These are phyloP conservation scores for Alternaria angustiovoidea DNA, from an alignment of 2,329 filamentous ascomycete genomes.

Conservation along the genomic window DNA sequence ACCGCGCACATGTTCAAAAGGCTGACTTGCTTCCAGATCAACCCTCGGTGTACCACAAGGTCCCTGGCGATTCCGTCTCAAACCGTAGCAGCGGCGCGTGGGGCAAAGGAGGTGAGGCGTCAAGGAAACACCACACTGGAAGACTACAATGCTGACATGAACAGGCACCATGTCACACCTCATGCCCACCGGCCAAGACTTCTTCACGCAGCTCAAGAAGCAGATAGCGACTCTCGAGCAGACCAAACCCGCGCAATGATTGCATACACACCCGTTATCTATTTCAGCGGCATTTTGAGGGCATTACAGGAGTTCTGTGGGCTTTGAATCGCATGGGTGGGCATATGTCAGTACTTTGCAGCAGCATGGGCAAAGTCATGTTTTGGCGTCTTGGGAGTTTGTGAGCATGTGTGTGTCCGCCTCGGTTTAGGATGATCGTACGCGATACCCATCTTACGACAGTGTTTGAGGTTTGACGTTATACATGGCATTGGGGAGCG, in stretches of 20 bases:
- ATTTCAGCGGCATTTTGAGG: constrained; percentile 46
- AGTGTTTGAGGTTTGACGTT: constrained; percentile 20
- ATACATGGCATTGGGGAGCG: neutral
- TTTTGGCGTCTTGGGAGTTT: constrained; percentile 41
- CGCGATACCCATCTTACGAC: constrained; percentile 39
- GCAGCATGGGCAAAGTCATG: constrained; percentile 25
- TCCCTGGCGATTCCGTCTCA: constrained; percentile 50
- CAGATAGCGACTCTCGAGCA: constrained; percentile 53
- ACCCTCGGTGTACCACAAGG: constrained; percentile 48
- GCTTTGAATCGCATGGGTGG: constrained; percentile 29
- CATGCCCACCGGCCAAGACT: constrained; percentile 57
- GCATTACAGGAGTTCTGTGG: constrained; percentile 48
- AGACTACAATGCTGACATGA: constrained; percentile 19
- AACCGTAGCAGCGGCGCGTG: constrained; percentile 51
- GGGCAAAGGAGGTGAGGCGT: constrained; percentile 49
- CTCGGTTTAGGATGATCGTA: constrained; percentile 22
- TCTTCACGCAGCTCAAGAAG: constrained; percentile 57
- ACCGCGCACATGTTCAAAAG: constrained; percentile 7
- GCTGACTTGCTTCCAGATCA: constrained; percentile 40
- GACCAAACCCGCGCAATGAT: constrained; percentile 40
- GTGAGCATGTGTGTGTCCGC: constrained; percentile 12
- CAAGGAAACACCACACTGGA: neutral
- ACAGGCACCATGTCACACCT: constrained; percentile 49
- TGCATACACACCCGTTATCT: constrained; percentile 26
- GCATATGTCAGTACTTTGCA: constrained; percentile 23